These are phyloP conservation scores for Calonectria hawksworthii DNA, from an alignment of 2,329 filamentous ascomycete species.

Conservation along the genomic window DNA sequence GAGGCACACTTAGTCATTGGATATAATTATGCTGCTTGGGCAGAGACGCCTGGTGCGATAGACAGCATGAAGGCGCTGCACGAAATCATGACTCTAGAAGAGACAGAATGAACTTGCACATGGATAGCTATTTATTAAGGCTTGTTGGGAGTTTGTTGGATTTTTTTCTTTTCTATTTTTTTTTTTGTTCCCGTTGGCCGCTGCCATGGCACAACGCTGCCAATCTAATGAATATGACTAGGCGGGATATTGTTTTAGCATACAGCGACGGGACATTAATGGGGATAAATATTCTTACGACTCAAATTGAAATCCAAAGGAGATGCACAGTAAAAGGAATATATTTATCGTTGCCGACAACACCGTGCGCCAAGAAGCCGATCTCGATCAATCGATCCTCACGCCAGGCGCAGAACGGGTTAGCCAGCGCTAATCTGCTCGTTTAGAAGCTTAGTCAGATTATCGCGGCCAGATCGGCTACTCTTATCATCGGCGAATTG, in stretches of 20 bases:
- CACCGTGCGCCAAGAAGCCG: neutral
- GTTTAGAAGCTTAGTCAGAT: neutral
- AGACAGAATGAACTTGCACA: neutral
- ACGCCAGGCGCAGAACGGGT: neutral
- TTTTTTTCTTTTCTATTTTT: neutral
- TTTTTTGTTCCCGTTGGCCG: neutral
- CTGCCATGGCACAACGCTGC: neutral
- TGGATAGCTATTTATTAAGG: neutral
- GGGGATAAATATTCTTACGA: neutral
- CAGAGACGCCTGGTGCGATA: slow-evolving; percentile 35
- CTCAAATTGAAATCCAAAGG: neutral
- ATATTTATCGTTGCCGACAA: neutral
- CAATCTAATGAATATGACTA: neutral
- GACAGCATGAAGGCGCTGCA: slow-evolving; percentile 12
- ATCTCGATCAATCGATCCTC: neutral
- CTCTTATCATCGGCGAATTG: neutral
- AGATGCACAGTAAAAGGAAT: neutral
- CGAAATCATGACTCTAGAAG: neutral
- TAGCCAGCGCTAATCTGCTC: neutral
- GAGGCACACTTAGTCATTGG: slow-evolving; percentile 35
- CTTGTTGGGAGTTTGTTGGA: neutral
- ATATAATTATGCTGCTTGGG: slow-evolving; percentile 30
- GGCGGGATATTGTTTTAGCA: neutral
- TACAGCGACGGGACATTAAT: neutral
- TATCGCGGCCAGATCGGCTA: neutral